Conservation (phyloP, 176 grass and related monocot genomes). For the Saccharum officinarum region DNA sequence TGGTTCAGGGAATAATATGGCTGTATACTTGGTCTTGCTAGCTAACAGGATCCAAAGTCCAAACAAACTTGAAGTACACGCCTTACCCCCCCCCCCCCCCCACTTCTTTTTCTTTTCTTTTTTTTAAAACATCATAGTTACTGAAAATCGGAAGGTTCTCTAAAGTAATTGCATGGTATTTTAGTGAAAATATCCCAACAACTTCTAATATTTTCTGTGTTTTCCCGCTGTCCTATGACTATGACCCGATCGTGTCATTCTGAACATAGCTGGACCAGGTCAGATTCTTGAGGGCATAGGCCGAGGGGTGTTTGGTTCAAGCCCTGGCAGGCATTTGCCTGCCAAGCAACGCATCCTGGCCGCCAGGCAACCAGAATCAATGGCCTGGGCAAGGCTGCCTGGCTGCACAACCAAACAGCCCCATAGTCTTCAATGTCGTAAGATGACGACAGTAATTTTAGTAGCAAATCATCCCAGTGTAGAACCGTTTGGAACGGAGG, state of each 20-base stretch:
- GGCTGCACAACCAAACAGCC: too few relatives aligned
- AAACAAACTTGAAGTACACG: slow-evolving; percentile 21
- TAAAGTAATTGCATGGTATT: not conserved
- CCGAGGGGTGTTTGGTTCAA: too few relatives aligned
- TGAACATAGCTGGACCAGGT: not conserved
- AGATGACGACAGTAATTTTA: too few relatives aligned
- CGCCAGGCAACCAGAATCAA: too few relatives aligned
- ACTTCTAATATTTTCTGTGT: not conserved
- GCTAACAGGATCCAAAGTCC: not conserved
- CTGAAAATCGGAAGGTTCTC: not conserved
- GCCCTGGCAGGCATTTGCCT: too few relatives aligned
- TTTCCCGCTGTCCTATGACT: not conserved
- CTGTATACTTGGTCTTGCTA: not conserved
- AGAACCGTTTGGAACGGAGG: not conserved
- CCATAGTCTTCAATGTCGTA: not conserved
- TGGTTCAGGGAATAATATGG: slow-evolving; percentile 24
- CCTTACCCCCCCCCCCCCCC: not conserved
- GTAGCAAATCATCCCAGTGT: not conserved
- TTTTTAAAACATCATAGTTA: not conserved
- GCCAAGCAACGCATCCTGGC: too few relatives aligned
- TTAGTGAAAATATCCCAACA: not conserved
- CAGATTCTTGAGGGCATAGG: too few relatives aligned
- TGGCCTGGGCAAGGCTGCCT: too few relatives aligned
- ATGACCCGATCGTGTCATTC: not conserved
- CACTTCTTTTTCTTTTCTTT: not conserved